Evolutionary conservation across 1,139 yeast species (phyloP), one percentile per base, ranked within the genome.

Genomic region (Tardiomyces blankii): DNA sequence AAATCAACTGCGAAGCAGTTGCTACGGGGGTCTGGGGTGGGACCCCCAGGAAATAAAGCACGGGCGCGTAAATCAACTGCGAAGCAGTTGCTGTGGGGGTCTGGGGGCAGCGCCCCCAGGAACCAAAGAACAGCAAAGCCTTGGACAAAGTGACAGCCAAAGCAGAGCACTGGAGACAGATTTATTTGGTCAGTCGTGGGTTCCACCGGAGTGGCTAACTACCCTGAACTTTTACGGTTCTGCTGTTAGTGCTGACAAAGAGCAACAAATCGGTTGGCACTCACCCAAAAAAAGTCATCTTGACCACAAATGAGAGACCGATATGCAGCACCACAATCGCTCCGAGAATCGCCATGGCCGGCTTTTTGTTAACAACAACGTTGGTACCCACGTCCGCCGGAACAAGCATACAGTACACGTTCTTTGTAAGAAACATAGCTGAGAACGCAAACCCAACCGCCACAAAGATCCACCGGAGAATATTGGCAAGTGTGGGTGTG

Each of bases 391-490:
- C 39, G 12, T 55, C 59, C 5, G 53, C 52, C 21, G 38, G 38
- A 23, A 55, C 54, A 18, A 62, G 50, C 8, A 58, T 52, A 2
- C 61, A 56, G 45, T 55, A 53, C 41, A 67, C 47, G 48, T 66
- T 67, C 46, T 63, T 58, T 35, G 58, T 59, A 25, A 67, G 55
- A 48, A 67, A 67, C 14, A 60, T 46, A 8, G 63, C 61, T 2
- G 68, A 63, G 12, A 67, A 50, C 16, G 57, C 56, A 47, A 57
- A 61, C 2, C 71, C 70, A n/a, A 65, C 42, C 1, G 56, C 58
- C 32, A 65, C 61, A 40, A 66, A 53, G 28, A 64, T 50, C 70
- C 70, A 67, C 41, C 69, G 54, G n/a, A 66, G 57, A 35, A 67
- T 53, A 46, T 65, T 64, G 25, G 68, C 59, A 30, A 64, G 48